These are phyloP conservation scores for Paracoccidioides lutzii DNA, from an alignment of 2,329 filamentous ascomycete species.

Conservation along the genomic window DNA sequence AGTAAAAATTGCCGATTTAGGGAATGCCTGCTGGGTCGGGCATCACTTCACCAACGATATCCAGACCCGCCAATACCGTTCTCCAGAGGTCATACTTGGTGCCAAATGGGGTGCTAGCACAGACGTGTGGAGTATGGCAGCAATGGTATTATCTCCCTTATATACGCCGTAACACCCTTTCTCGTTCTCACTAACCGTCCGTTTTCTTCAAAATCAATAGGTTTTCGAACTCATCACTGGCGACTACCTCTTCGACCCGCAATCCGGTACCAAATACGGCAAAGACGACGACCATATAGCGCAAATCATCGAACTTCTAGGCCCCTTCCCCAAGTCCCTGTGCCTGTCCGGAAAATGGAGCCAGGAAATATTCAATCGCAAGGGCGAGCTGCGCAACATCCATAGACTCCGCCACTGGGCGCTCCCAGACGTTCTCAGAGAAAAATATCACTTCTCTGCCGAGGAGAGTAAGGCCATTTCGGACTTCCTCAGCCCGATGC, in stretches of 20 bases:
- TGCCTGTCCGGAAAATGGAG: slow-evolving; percentile 93
- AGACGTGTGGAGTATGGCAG: slow-evolving; percentile 98
- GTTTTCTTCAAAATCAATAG: slow-evolving; percentile 34
- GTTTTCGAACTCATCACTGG: slow-evolving; percentile 96
- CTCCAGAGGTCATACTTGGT: slow-evolving; percentile 90
- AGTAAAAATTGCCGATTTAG: slow-evolving; percentile 96
- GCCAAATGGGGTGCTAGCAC: slow-evolving; percentile 99
- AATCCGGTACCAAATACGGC: slow-evolving; percentile 96
- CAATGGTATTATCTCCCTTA: slow-evolving; percentile 56
- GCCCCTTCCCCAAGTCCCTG: slow-evolving; percentile 81
- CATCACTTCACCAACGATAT: slow-evolving; percentile 99
- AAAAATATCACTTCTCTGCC: slow-evolving; percentile 91
- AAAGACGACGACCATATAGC: slow-evolving; percentile 99
- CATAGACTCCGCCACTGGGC: slow-evolving; percentile 94
- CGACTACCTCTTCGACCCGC: slow-evolving; percentile 95
- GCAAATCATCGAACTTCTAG: slow-evolving; percentile 93
- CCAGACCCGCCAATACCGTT: slow-evolving; percentile 92
- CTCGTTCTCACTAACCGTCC: slow-evolving; percentile 3
- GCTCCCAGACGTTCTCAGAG: slow-evolving; percentile 76
- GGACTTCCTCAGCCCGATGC: slow-evolving; percentile 78
- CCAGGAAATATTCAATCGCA: slow-evolving; percentile 96
- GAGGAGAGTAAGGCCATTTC: slow-evolving; percentile 67
- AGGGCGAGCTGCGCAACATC: slow-evolving; percentile 93
- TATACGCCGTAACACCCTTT: not conserved
- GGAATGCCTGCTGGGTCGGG: slow-evolving; percentile 96